These are phyloP conservation scores for Glarea lozoyensis DNA, from an alignment of 495 filamentous ascomycete genomes.

Conservation along the genomic window DNA sequence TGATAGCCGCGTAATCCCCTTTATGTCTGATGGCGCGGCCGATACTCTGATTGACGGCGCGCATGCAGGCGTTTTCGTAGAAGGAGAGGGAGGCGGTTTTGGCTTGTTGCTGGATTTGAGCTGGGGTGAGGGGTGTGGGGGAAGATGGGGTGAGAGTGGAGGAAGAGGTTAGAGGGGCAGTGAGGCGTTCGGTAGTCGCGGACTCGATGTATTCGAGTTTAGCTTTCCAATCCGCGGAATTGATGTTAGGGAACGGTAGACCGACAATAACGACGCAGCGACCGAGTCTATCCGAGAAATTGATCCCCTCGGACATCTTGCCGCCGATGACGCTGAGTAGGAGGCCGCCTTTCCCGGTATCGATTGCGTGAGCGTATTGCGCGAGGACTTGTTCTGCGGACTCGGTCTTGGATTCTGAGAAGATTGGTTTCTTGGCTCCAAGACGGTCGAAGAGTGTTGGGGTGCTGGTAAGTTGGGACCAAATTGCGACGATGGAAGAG, in stretches of 20 bases:
- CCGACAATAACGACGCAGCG: conserved; percentile 85
- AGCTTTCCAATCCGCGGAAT: conserved; percentile 85
- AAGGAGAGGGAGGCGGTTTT: conserved; percentile 71
- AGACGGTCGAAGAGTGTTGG: conserved; percentile 45
- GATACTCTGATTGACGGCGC: conserved; percentile 94
- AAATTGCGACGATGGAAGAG: conserved; percentile 56
- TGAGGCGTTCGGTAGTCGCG: conserved; percentile 40
- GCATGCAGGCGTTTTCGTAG: conserved; percentile 94
- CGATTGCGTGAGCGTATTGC: conserved; percentile 62
- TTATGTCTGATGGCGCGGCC: conserved; percentile 85
- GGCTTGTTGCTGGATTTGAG: conserved; percentile 27
- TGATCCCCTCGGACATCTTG: conserved; percentile 93
- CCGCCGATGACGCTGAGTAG: conserved; percentile 93
- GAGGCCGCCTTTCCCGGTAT: conserved; percentile 59
- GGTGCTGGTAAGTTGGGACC: conserved; percentile 37
- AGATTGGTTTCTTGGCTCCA: conserved; percentile 52
- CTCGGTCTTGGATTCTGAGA: conserved; percentile 55
- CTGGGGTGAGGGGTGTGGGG: neutral
- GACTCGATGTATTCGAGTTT: conserved; percentile 80
- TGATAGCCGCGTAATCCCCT: conserved; percentile 81
- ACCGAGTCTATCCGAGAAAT: conserved; percentile 88
- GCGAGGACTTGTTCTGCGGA: conserved; percentile 55
- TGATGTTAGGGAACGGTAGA: conserved; percentile 85
- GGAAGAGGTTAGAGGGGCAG: conserved; percentile 12
- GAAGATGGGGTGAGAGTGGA: conserved; percentile 14